Percentiles rank a stretch among this genome's conserved stretches.
These are phyloP conservation scores for Hyaloscypha bicolor DNA, from an alignment of 495 filamentous ascomycete species.

Conservation along the genomic window DNA sequence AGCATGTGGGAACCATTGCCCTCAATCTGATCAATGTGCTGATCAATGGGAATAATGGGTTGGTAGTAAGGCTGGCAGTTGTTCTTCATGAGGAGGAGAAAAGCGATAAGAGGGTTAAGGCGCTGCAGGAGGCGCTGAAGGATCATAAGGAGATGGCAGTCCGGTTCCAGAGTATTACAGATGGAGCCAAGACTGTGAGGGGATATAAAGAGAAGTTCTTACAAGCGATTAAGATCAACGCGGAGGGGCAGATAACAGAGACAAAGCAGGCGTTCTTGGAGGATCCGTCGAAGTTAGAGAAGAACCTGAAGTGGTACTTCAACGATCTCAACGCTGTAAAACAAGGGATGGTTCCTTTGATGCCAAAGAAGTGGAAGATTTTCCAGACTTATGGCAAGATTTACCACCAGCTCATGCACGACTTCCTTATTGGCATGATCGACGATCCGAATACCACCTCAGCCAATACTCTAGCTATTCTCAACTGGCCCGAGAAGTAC, in stretches of 20 bases:
- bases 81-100: slow-evolving; percentile 96
- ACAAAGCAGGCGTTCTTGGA: slow-evolving; percentile 74
- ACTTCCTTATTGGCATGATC: slow-evolving; percentile 79
- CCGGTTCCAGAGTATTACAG: slow-evolving; percentile 91
- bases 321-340: slow-evolving; percentile 93
- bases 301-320: slow-evolving; percentile 92
- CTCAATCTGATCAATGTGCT: slow-evolving; percentile 88
- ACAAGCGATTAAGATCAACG: slow-evolving; percentile 72
- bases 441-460: slow-evolving; percentile 79
- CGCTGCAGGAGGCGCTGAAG: slow-evolving; percentile 89
- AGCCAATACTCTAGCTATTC: slow-evolving; percentile 81
- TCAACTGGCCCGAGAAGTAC: slow-evolving; percentile 95
- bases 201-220: slow-evolving; percentile 97
- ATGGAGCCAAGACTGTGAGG: slow-evolving; percentile 85
- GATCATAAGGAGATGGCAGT: slow-evolving; percentile 93
- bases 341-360: slow-evolving; percentile 82
- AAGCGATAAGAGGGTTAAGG: slow-evolving; percentile 86
- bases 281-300: slow-evolving; percentile 81
- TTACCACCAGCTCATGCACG: slow-evolving; percentile 93
- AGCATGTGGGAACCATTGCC: slow-evolving; percentile 84
- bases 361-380: slow-evolving; percentile 98
- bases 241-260: slow-evolving; percentile 72
- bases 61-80: slow-evolving; percentile 88
- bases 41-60: slow-evolving; percentile 77
- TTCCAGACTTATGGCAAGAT: slow-evolving; percentile 86